Conservation (phyloP, 2,329 filamentous ascomycete species). For the Diaporthe velutina region DNA sequence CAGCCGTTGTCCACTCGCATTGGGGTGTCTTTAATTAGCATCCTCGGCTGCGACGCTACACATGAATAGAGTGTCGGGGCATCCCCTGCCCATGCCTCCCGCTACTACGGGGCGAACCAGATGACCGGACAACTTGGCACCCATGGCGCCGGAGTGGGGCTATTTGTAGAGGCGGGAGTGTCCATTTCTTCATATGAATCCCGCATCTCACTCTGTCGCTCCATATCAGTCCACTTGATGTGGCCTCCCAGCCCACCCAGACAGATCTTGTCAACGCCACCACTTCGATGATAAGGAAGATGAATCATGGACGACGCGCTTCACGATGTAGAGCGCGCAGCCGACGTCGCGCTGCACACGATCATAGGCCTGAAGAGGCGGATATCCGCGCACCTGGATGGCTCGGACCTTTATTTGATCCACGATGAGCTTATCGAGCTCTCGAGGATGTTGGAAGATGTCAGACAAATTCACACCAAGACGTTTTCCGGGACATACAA, state of each 20-base stretch:
- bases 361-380: slow-evolving; percentile 2
- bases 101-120: slow-evolving; percentile 1
- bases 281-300: not conserved
- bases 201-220: not conserved
- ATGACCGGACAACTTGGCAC: slow-evolving; percentile 2
- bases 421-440: slow-evolving; percentile 25
- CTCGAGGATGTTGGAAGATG: not conserved
- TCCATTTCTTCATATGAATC: slow-evolving; percentile 23
- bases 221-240: not conserved
- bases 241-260: not conserved
- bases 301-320: slow-evolving; percentile 13
- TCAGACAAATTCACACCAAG: not conserved
- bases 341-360: slow-evolving; percentile 11
- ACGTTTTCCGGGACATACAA: slow-evolving; percentile 17
- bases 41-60: slow-evolving; percentile 14
- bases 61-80: not conserved
- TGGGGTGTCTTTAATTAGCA: slow-evolving; percentile 3
- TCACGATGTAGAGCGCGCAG: slow-evolving; percentile 29
- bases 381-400: not conserved
- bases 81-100: slow-evolving; percentile 21
- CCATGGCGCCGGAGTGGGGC: slow-evolving; percentile 23
- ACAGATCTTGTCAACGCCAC: not conserved
- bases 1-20: slow-evolving; percentile 5
- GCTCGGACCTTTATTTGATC: slow-evolving; percentile 7
- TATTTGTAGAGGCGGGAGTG: not conserved